Base-by-base conservation (phyloP, 306 rosid species). In the Boehmeria nivea region DNA sequence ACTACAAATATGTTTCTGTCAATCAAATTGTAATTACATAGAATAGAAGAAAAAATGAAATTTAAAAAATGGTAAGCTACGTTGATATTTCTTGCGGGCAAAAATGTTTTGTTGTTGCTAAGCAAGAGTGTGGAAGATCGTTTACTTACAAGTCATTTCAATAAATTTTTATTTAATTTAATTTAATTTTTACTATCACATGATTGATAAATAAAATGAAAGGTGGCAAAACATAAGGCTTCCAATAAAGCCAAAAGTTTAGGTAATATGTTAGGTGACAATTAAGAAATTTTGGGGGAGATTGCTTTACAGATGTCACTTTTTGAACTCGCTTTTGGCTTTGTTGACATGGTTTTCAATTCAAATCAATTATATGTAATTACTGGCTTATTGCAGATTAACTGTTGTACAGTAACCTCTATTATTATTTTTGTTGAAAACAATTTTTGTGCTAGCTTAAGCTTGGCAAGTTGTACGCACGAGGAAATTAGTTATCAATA, bases 231-330 rank as follows among this genome's bases (percentile, higher is more conserved):
- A n/a, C n/a, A n/a, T n/a, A n/a, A n/a, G n/a, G n/a, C n/a, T n/a
- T n/a, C n/a, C n/a, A n/a, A 39, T 49, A 76, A 75, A 81, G 89
- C 86, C 76, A 82, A 71, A 72, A 67, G 67, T 70, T 78, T 73
- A 73, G 79, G 84, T 78, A 43, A 61, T 28, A 72, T 64, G 78
- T 64, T 69, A 53, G 72, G 62, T 68, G 73, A 45, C 59, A 44
- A 61, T 6, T 51, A 21, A 47, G 60, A 72, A 64, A 72, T 54
- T 56, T 68, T 25, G 64, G 53, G 68, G 61, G 26, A 46, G 51
- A 63, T 46, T 49, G 61, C 57, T 48, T 39, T 67, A 76, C 82
- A 73, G 56, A 59, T 76, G 77, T 67, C 65, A 2, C 40, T 56
- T 65, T 54, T 64, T 18, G 56, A 79, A 61, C 79, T 74, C 59